These are phyloP conservation scores for Candida tunisiensis DNA, from an alignment of 1,139 yeast genomes.

Conservation along the genomic window DNA sequence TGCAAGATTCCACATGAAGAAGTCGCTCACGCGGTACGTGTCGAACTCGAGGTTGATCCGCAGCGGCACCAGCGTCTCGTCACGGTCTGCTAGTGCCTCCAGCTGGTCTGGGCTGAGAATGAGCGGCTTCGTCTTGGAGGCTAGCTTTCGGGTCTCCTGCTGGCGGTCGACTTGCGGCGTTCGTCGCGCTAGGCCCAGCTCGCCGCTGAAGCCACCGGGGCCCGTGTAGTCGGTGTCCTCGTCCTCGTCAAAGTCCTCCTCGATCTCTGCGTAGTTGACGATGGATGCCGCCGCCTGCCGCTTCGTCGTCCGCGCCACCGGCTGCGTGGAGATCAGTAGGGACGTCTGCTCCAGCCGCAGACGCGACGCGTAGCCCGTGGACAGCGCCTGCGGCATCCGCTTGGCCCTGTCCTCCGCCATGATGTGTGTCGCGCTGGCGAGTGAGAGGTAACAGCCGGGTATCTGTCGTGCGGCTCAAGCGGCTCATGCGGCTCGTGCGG, in stretches of 20 bases:
- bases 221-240: slow-evolving; percentile 29
- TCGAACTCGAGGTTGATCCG: slow-evolving; percentile 60
- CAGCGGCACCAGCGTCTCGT: slow-evolving; percentile 53
- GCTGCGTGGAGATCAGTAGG: slow-evolving; percentile 48
- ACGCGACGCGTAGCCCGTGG: slow-evolving; percentile 54
- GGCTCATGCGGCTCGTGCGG: too few species aligned
- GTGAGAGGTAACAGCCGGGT: too few species aligned
- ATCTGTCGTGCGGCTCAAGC: too few species aligned
- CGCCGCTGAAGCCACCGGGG: slow-evolving; percentile 2
- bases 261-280: slow-evolving; percentile 71
- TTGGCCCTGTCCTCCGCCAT: too few species aligned
- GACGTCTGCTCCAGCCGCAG: slow-evolving; percentile 51
- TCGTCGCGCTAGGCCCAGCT: slow-evolving; percentile 3
- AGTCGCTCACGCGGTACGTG: slow-evolving; percentile 48
- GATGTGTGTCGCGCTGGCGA: too few species aligned
- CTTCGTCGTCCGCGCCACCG: slow-evolving; percentile 63
- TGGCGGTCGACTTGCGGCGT: slow-evolving; percentile 5
- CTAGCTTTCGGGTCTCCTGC: slow-evolving; percentile 13
- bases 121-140: slow-evolving; percentile 15
- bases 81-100: slow-evolving; percentile 19
- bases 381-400: slow-evolving; percentile 51
- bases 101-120: slow-evolving; percentile 18
- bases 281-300: slow-evolving; percentile 41
- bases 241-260: slow-evolving; percentile 59
- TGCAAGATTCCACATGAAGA: slow-evolving; percentile 78